Evolutionary conservation across 306 rosid genomes (phyloP).

Genomic region (Castanea mollissima): DNA sequence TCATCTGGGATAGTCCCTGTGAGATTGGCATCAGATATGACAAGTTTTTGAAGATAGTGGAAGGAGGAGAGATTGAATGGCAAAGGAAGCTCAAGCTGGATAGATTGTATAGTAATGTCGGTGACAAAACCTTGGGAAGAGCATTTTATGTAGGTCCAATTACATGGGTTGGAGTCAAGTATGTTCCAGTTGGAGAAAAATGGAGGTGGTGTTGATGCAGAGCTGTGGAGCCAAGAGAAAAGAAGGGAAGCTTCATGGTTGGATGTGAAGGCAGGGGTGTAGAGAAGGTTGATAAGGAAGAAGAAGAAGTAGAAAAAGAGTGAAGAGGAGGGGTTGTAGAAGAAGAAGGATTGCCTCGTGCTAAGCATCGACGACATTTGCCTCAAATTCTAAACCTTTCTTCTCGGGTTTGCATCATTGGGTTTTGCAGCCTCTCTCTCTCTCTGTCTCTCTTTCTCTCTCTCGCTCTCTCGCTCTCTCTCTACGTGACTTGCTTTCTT

Average conservation of each 20-base stretch:
- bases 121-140: slow-evolving; percentile 60
- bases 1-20: slow-evolving; percentile 61
- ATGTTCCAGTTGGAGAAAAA: slow-evolving; percentile 67
- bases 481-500: slow-evolving; percentile 32
- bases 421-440: slow-evolving; percentile 31
- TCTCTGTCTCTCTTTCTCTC: slow-evolving; percentile 16
- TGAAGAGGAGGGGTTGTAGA: slow-evolving; percentile 11
- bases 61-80: slow-evolving; percentile 70
- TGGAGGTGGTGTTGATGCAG: slow-evolving; percentile 39
- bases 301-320: slow-evolving; percentile 12
- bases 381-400: slow-evolving; percentile 61
- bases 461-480: slow-evolving; percentile 3
- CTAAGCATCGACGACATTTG: slow-evolving; percentile 46
- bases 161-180: slow-evolving; percentile 67
- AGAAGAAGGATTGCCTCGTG: slow-evolving; percentile 43
- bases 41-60: slow-evolving; percentile 47
- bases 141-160: slow-evolving; percentile 82
- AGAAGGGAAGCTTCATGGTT: slow-evolving; percentile 76
- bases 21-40: slow-evolving; percentile 75
- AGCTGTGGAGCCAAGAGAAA: slow-evolving; percentile 73
- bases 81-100: slow-evolving; percentile 65
- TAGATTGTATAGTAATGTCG: slow-evolving; percentile 60
- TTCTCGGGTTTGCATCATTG: slow-evolving; percentile 52
- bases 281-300: slow-evolving; percentile 17
- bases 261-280: slow-evolving; percentile 40